Percentiles rank a stretch among this genome's conserved stretches.
Conservation (phyloP, 148 eudicot genomes). For the Pharnaceum exiguum region DNA sequence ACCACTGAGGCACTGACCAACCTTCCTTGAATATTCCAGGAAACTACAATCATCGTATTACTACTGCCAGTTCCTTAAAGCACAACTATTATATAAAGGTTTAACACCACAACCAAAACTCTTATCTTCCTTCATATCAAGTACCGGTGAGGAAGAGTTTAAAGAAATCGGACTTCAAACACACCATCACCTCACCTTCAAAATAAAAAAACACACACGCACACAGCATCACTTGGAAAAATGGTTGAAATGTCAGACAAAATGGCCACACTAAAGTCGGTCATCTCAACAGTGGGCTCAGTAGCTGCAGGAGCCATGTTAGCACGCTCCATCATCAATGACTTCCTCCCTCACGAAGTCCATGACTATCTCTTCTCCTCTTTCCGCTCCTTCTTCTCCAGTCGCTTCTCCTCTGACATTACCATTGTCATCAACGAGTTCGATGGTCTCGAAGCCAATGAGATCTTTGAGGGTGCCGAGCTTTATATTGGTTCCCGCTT, state of each 20-base stretch:
- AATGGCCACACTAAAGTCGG: conserved; percentile 20
- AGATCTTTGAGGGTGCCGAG: conserved; percentile 46
- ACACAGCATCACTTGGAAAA: too few species aligned
- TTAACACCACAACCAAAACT: too few species aligned
- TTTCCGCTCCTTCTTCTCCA: conserved; percentile 24
- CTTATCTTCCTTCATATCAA: too few species aligned
- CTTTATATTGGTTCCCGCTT: conserved; percentile 28
- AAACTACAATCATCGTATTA: too few species aligned
- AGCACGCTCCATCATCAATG: conserved; percentile 34
- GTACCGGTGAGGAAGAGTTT: too few species aligned
- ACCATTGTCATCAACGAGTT: conserved; percentile 47
- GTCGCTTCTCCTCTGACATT: conserved; percentile 30
- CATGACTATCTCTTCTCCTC: conserved; percentile 30
- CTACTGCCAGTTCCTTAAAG: too few species aligned
- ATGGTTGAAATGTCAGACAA: background rate
- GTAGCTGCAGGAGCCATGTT: conserved; percentile 39
- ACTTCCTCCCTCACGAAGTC: conserved; percentile 38
- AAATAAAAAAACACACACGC: background rate
- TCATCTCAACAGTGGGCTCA: conserved; percentile 45
- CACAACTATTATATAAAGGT: too few species aligned
- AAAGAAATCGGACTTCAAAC: too few species aligned
- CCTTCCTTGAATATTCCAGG: too few species aligned
- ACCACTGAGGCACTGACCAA: too few species aligned
- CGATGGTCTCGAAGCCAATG: conserved; percentile 36
- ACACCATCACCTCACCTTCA: too few species aligned